Base-by-base conservation (phyloP, 1,284 basidiomycete genomes). In the Puccinia polysora region DNA sequence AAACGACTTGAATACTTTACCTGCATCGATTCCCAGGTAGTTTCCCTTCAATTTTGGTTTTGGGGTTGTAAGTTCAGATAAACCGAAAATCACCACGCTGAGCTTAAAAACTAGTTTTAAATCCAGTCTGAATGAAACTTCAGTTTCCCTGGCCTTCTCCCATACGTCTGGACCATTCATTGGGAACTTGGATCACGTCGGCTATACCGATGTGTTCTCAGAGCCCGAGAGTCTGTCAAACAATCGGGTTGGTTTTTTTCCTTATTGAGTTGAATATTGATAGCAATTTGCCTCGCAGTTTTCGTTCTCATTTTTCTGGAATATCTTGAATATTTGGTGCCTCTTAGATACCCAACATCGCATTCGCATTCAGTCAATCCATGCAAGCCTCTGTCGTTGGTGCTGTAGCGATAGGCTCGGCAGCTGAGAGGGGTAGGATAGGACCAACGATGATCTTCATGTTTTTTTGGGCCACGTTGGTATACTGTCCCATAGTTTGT, bases 381-480 rank as follows among this genome's bases (percentile, higher is more conserved):
- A 78, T 81, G 78, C 81, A 81, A 72, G 82, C 82, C 58, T 80
- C 80, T 74, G 79, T 84, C 23, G 82, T 83, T 2, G 83, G 83
- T 1, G 83, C 83, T 63, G 82, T 85, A 64, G 78, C 83, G 30
- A 81, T 85, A 71, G 84, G 83, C 65, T 84, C 84, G 3, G 86
- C 94, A 15, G 92, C 91, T 2, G 93, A 96, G 80, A 86, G 93
- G 64, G 90, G 89, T 14, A 84, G 93, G 50, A 87, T 94, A 45
- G 83, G 92, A 30, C 93, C 93, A 0, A 88, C 90, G 23, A 88
- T 94, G 85, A 82, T 95, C 34, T 88, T 96, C 79, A 86, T 86
- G 28, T 96, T 96, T 80, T 79, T 86, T 74, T 96, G 92, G 92
- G 83, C 86, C 77, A 91, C 89, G 2, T 75, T 91, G 63, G 89